A percentile compares a stretch with the other conserved stretches of the same genome.
phyloP scores from a whole-genome alignment of 2,329 filamentous ascomycete species.

The Fusarium incarnatum region DNA sequence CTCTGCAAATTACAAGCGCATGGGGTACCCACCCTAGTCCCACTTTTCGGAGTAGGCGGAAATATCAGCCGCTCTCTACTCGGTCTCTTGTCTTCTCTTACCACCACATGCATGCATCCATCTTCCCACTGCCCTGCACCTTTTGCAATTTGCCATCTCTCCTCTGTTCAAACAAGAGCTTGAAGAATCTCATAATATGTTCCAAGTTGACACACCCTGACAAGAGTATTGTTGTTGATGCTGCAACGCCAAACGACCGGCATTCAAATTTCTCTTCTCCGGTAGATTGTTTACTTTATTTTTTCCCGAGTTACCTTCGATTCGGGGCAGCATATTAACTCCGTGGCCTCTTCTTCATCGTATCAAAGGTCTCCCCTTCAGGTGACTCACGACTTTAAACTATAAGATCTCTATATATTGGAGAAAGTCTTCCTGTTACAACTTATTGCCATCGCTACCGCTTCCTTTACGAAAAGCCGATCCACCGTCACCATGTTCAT shows the following conservation, averaged over 20 bases:
- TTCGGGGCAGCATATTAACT: background rate
- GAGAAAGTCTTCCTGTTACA: background rate
- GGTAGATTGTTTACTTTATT: background rate
- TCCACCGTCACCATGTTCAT: background rate
- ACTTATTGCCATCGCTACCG: background rate
- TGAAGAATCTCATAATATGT: background rate
- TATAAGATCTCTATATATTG: background rate
- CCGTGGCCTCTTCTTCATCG: background rate
- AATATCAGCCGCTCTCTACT: background rate
- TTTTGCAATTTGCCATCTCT: background rate
- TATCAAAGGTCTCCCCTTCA: background rate
- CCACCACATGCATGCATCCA: background rate
- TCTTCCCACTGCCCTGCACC: background rate
- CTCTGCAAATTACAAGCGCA: background rate
- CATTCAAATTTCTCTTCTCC: background rate
- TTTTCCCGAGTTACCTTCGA: background rate
- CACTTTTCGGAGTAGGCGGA: constrained; percentile 3
- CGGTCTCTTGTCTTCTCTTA: background rate
- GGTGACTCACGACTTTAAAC: background rate
- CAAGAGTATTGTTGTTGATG: background rate
- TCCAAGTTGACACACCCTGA: background rate
- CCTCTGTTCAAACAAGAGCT: background rate
- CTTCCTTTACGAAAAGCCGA: background rate
- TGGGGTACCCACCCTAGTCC: background rate
- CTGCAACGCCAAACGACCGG: background rate